phyloP scores from a whole-genome alignment of 2,329 filamentous ascomycete genomes.

The Claviceps pazoutovae region DNA sequence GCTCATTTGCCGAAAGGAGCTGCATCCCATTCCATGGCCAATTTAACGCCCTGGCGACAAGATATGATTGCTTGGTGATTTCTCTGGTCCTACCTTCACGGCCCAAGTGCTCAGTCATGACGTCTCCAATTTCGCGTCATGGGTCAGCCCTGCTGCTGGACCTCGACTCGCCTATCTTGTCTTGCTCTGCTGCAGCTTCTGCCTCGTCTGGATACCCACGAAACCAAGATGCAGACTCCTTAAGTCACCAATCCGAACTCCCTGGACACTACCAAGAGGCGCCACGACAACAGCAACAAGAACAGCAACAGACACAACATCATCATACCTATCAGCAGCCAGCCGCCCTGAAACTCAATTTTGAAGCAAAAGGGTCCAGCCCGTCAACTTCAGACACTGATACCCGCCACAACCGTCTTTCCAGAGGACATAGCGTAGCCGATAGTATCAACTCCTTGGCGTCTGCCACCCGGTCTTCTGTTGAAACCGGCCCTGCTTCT shows the following conservation, averaged over 20 bases:
- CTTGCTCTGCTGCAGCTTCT: constrained; percentile 23
- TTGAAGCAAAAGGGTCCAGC: background rate
- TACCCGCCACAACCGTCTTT: constrained; percentile 5
- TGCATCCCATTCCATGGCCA: constrained; percentile 9
- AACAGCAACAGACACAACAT: constrained; percentile 2
- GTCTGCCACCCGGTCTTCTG: constrained; percentile 1
- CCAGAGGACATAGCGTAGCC: constrained; percentile 1
- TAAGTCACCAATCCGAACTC: constrained; percentile 4
- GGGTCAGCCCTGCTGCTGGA: background rate
- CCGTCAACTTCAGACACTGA: constrained; percentile 1
- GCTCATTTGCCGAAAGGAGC: constrained; percentile 4
- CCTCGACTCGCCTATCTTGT: constrained; percentile 6
- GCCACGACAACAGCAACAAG: background rate
- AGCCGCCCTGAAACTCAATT: background rate
- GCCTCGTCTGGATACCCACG: constrained; percentile 22
- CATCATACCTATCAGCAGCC: constrained; percentile 6
- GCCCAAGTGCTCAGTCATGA: constrained; percentile 11
- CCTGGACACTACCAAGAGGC: background rate
- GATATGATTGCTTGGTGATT: constrained; percentile 7
- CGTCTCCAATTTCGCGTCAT: constrained; percentile 9
- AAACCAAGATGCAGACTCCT: background rate
- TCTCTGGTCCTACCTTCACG: constrained; percentile 3
- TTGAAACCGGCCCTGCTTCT: constrained; percentile 1
- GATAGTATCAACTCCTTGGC: constrained; percentile 5
- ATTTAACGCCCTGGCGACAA: constrained; percentile 9